Percentiles rank a stretch among this genome's conserved stretches.
Conservation (phyloP, 345 rosid species). For the Eucalyptus marginata region DNA sequence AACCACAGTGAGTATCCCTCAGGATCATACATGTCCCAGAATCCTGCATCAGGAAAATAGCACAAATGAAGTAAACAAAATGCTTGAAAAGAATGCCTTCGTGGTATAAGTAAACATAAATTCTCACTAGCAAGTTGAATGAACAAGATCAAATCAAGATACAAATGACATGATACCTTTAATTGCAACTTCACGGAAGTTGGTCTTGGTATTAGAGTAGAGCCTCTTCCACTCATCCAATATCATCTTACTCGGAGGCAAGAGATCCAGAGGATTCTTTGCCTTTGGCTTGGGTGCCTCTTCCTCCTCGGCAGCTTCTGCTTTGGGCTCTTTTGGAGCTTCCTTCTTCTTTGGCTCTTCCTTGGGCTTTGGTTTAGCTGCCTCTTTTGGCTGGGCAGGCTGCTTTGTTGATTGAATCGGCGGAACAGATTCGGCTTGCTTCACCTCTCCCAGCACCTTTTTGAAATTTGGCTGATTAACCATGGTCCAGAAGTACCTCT, state of each 20-base stretch:
- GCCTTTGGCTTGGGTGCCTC: slow-evolving; percentile 43
- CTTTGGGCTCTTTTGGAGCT: slow-evolving; percentile 53
- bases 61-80: background rate
- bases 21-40: slow-evolving; percentile 99
- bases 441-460: slow-evolving; percentile 72
- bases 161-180: slow-evolving; percentile 34
- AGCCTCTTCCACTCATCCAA: slow-evolving; percentile 99
- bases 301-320: slow-evolving; percentile 18
- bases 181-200: slow-evolving; percentile 94
- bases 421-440: slow-evolving; percentile 60
- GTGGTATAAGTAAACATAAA: background rate
- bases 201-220: slow-evolving; percentile 88
- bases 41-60: slow-evolving; percentile 37
- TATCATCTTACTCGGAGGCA: slow-evolving; percentile 91
- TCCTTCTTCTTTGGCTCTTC: slow-evolving; percentile 65
- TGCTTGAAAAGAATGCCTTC: background rate
- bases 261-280: slow-evolving; percentile 88
- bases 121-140: background rate
- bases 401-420: slow-evolving; percentile 50
- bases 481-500: slow-evolving; percentile 97
- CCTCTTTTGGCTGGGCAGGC: slow-evolving; percentile 45
- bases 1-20: slow-evolving; percentile 99
- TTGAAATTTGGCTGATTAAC: slow-evolving; percentile 84
- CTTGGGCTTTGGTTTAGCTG: slow-evolving; percentile 61
- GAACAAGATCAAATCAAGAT: background rate